Conservation (phyloP, 169 alveolate genomes). For the Eimeria praecox region DNA sequence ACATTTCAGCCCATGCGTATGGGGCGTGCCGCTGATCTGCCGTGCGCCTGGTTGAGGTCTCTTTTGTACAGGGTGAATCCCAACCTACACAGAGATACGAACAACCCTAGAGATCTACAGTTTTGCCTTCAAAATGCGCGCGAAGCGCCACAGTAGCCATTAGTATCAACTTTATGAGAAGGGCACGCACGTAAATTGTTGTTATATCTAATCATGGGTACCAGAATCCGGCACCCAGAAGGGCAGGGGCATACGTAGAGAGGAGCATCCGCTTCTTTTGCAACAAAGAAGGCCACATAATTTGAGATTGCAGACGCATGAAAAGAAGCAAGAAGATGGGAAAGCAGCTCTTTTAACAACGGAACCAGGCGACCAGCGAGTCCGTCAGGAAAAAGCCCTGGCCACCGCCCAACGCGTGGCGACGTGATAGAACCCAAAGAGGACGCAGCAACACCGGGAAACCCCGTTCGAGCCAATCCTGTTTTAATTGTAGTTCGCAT, state of each 20-base stretch:
- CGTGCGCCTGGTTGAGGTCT: no score
- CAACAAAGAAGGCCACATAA: no score
- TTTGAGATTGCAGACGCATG: neutral
- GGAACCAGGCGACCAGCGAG: neutral
- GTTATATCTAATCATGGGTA: neutral
- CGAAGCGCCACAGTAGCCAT: neutral
- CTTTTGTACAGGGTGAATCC: no score
- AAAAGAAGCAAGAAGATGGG: neutral
- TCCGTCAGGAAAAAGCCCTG: neutral
- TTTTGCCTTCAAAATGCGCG: neutral
- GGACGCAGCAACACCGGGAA: neutral
- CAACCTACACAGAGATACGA: no score
- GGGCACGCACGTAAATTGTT: neutral
- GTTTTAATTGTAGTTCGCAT: neutral
- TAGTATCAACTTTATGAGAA: neutral
- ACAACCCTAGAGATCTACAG: no score
- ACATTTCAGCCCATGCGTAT: neutral
- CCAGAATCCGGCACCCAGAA: no score
- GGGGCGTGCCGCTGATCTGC: no score
- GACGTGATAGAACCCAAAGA: neutral
- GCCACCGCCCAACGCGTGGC: neutral
- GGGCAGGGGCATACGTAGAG: neutral
- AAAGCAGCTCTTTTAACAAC: neutral
- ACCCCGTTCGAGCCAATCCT: neutral
- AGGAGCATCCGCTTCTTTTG: no score